phyloP scores from a whole-genome alignment of 352 stramenopile genomes.

The Phytopythium aichiense region DNA sequence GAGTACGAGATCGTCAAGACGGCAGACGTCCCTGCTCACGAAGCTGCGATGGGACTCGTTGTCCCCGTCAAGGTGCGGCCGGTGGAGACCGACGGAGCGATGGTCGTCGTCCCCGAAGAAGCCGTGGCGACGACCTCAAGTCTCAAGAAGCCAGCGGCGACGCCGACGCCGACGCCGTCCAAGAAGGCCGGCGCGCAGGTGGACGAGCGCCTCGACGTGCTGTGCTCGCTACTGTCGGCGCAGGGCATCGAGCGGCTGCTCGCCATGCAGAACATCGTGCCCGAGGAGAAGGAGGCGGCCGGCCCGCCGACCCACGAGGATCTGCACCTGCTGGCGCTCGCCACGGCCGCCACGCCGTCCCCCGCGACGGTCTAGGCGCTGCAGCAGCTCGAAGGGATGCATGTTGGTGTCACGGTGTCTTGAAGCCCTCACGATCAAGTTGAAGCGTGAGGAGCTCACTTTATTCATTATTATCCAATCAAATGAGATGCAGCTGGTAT shows the following conservation, averaged over 20 bases:
- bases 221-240: slow-evolving; percentile 82
- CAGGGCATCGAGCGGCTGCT: slow-evolving; percentile 64
- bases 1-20: neutral
- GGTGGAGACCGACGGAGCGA: slow-evolving; percentile 2
- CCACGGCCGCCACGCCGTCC: slow-evolving; percentile 22
- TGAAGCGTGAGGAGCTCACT: too few relatives aligned
- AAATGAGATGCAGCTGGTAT: too few relatives aligned
- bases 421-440: too few relatives aligned
- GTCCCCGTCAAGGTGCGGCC: slow-evolving; percentile 19
- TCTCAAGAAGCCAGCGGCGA: neutral
- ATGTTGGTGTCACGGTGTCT: neutral
- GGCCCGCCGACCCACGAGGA: slow-evolving; percentile 42
- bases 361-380: neutral
- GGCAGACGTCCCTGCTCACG: neutral
- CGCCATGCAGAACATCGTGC: slow-evolving; percentile 51
- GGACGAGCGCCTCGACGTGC: slow-evolving; percentile 58
- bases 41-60: neutral
- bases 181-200: slow-evolving; percentile 13
- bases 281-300: slow-evolving; percentile 14
- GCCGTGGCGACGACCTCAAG: neutral
- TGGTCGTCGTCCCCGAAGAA: neutral
- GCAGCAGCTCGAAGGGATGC: neutral
- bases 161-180: neutral
- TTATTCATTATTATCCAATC: too few relatives aligned
- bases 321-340: slow-evolving; percentile 66